These are phyloP conservation scores for Dryas alaskensis DNA, from an alignment of 306 rosid genomes.

Conservation along the genomic window DNA sequence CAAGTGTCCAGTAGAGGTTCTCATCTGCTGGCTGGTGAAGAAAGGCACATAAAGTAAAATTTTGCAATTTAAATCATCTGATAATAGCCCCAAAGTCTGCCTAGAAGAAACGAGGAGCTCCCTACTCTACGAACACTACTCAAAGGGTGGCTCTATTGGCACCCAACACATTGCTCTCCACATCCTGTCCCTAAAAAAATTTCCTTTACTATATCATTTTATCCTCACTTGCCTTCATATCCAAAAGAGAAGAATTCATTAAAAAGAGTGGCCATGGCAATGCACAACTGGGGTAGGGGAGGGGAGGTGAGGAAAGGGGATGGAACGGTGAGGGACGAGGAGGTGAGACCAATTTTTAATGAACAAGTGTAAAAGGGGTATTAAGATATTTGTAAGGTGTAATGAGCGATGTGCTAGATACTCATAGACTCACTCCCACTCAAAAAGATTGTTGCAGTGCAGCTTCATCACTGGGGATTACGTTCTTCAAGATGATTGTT, in stretches of 20 bases:
- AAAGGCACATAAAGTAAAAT: not conserved
- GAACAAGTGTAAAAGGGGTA: not conserved
- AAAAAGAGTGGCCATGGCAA: not conserved
- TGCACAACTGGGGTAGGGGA: not conserved
- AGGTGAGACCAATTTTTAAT: not conserved
- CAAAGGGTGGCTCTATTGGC: not conserved
- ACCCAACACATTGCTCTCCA: conserved; percentile 12
- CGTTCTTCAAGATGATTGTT: conserved; percentile 12
- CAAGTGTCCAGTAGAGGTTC: not conserved
- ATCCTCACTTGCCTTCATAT: not conserved
- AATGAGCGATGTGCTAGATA: not conserved
- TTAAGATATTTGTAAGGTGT: not conserved
- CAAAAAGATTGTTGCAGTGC: conserved; percentile 15
- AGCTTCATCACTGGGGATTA: conserved; percentile 17
- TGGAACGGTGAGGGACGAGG: not conserved
- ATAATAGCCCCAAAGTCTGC: conserved; percentile 3
- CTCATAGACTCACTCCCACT: conserved; percentile 6
- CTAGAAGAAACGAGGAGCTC: conserved; percentile 23
- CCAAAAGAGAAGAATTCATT: not conserved
- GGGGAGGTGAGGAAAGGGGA: not conserved
- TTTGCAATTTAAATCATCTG: not conserved
- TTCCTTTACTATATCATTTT: conserved; percentile 3
- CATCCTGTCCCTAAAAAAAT: not conserved
- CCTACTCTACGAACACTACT: conserved; percentile 26
- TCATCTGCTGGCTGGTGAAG: conserved; percentile 9